Percentiles rank a stretch among this genome's conserved stretches.
Conservation (phyloP, 1,284 basidiomycete genomes). For the Neotropicomus parvogracilis region DNA sequence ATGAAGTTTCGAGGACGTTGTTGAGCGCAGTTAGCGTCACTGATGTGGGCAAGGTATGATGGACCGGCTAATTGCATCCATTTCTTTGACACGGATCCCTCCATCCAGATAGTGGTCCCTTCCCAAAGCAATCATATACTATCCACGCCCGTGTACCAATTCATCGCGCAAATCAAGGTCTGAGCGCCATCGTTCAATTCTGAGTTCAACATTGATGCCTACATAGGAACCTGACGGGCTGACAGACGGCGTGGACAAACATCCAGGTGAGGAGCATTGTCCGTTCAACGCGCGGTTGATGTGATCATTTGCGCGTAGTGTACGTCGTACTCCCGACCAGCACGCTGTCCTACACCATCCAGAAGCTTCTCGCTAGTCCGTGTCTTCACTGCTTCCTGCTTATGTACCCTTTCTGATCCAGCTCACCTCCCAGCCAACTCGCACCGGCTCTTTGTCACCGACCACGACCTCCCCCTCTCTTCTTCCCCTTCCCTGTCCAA, state of each 20-base stretch:
- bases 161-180: conserved; percentile 68
- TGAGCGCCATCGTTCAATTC: background rate
- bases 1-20: conserved; percentile 54
- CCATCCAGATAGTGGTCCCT: conserved; percentile 61
- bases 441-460: conserved; percentile 72
- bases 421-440: conserved; percentile 53
- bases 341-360: conserved; percentile 62
- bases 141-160: conserved; percentile 58
- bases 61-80: background rate
- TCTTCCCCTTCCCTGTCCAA: conserved; percentile 43
- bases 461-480: conserved; percentile 43
- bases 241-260: conserved; percentile 69
- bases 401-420: background rate
- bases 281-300: background rate
- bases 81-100: background rate
- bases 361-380: conserved; percentile 76
- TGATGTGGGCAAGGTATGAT: conserved; percentile 63
- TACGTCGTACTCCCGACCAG: conserved; percentile 66
- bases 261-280: conserved; percentile 50
- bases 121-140: conserved; percentile 72
- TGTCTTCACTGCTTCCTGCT: conserved; percentile 3
- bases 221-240: conserved; percentile 60
- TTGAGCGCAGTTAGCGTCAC: conserved; percentile 75
- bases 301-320: conserved; percentile 40
- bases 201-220: background rate